Conservation (phyloP, 2,329 filamentous ascomycete genomes). For the Pyrenochaeta sp. region DNA sequence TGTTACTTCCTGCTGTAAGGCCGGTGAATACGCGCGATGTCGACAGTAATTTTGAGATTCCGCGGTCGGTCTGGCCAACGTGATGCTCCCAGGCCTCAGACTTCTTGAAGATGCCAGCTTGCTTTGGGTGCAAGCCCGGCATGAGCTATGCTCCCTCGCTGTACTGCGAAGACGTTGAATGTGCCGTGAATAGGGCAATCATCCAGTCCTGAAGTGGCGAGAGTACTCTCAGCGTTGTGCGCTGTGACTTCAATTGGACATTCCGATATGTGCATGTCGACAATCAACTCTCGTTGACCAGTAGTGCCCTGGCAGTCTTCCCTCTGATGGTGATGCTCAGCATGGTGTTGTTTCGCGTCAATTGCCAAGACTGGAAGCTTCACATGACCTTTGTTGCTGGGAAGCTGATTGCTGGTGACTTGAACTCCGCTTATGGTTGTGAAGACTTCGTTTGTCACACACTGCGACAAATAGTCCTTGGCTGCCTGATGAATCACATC, state of each 20-base stretch:
- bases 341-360: conserved; percentile 7
- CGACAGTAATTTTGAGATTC: conserved; percentile 47
- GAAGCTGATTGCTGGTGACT: neutral
- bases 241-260: conserved; percentile 32
- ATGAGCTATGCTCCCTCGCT: conserved; percentile 13
- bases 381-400: conserved; percentile 1
- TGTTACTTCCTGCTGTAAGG: conserved; percentile 8
- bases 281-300: conserved; percentile 2
- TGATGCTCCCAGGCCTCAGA: conserved; percentile 37
- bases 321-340: neutral
- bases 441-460: neutral
- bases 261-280: conserved; percentile 44
- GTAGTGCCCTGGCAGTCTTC: neutral
- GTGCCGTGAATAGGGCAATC: conserved; percentile 26
- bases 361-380: conserved; percentile 14
- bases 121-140: conserved; percentile 16
- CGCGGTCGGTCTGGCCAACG: conserved; percentile 40
- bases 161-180: conserved; percentile 39
- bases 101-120: conserved; percentile 34
- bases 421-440: conserved; percentile 6
- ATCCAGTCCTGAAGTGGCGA: conserved; percentile 24
- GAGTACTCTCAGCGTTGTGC: conserved; percentile 21
- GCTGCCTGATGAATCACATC: neutral
- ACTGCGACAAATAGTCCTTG: neutral
- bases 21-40: conserved; percentile 43